Conservation (phyloP, 208 protist species). For the Crithidia bombi region DNA sequence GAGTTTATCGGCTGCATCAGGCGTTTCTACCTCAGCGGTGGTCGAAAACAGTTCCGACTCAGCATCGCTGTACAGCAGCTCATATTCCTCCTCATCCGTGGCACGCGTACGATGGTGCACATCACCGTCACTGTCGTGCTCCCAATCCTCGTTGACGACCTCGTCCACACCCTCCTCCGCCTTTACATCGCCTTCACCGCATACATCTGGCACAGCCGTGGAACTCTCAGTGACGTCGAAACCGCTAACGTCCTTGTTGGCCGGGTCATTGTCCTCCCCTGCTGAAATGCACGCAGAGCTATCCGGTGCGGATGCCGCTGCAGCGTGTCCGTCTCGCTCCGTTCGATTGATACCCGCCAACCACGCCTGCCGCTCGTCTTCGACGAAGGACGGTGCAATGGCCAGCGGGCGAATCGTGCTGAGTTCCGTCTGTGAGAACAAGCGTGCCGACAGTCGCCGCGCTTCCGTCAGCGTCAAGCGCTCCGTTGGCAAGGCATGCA, state of each 20-base stretch:
- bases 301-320: too few relatives aligned
- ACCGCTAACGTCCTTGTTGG: too few relatives aligned
- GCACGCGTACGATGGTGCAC: not conserved
- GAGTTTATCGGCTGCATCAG: too few relatives aligned
- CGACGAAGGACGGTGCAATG: slow-evolving; percentile 69
- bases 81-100: not conserved
- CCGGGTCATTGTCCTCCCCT: not conserved
- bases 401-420: slow-evolving; percentile 67
- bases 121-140: not conserved
- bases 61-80: slow-evolving; percentile 13
- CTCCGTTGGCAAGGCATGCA: slow-evolving; percentile 83
- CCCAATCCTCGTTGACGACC: not conserved
- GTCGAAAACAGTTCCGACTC: slow-evolving; percentile 8
- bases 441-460: slow-evolving; percentile 67
- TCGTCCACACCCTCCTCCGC: not conserved
- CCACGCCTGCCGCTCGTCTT: slow-evolving; percentile 69
- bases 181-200: too few relatives aligned
- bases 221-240: too few relatives aligned
- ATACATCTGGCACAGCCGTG: too few relatives aligned
- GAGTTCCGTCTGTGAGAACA: slow-evolving; percentile 81
- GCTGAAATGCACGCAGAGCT: too few relatives aligned
- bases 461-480: slow-evolving; percentile 84
- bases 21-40: not conserved
- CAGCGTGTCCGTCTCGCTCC: slow-evolving; percentile 19
- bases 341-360: slow-evolving; percentile 14